Base-by-base conservation (phyloP, 129 eudicot genomes). In the Heracleum sosnowskyi region DNA sequence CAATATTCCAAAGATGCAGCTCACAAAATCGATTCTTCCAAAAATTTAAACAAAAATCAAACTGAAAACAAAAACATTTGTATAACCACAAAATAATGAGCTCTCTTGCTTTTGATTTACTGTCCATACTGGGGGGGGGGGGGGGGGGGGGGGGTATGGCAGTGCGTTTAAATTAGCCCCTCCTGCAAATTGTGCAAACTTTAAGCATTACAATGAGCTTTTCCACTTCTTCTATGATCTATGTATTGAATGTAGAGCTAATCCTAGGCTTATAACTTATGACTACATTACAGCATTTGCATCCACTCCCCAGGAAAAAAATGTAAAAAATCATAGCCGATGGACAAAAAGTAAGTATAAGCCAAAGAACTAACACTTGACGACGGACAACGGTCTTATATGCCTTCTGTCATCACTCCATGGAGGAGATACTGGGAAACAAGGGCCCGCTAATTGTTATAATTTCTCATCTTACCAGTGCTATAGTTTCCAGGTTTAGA, bases 401-500 rank as follows among this genome's bases (percentile, higher is more conserved):
- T 60, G 68, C 68, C 68, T n/a, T n/a, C 68, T n/a, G 4, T n/a
- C 26, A 66, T 66, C 39, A 33, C 72, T 66, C 6, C 72, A 66
- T 63, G 39, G 37, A 3, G 71, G 24, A 66, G 17, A 28, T 63
- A 2, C 40, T 33, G 34, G 22, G 24, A 12, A 40, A 4, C 40
- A 66, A 66, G 22, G 39, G 39, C 31, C 4, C 2, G 34, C 34
- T 72, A 72, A 12, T 24, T 36, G 76, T 72, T 11, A 72, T 40
- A 41, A 4, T 41, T 22, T 72, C 49, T 39, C 35, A 24, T 69
- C 60, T 88, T 87, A 44, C 77, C 78, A 49, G 77, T 79, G 77
- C 84, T 84, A 4, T 80, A 85, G 68, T 88, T 86, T 29, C 86
- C 87, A 70, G 81, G 89, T 71, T 89, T 87, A 1, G 97, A 91